Evolutionary conservation across 441 rosid genomes (phyloP), one percentile per base, ranked within the genome.

Genomic region (Mallotus repandus): DNA sequence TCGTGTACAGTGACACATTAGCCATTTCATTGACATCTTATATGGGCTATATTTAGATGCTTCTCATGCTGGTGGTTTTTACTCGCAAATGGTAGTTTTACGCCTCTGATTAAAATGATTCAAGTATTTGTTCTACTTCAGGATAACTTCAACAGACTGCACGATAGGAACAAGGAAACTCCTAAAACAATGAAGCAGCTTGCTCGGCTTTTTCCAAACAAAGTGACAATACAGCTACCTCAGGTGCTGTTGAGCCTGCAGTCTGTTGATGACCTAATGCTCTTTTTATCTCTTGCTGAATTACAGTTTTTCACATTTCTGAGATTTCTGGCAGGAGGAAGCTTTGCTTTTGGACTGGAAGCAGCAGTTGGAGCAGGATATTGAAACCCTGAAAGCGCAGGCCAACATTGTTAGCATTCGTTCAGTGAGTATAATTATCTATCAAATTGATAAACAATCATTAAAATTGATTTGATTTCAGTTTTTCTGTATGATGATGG

Each of bases 221-320:
- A 94, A 93, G 91, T 96, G 74, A 78, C 89, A n/a, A 86, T 96
- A 81, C 99, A 96, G 82, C 77, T 91, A 66, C 99, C 99, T 85
- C 98, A 94, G 98, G 99, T 96, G 55, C 63, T 67, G 69, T 60
- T 38, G 41, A 38, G 49, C 68, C 25, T 52, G 59, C 21, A 18
- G 48, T 77, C 41, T 3, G 10, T 69, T 64, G 63, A 22, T 71
- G 55, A 52, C 45, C 16, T 19, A 32, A 22, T 38, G 65, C 5
- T 63, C 53, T 57, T 65, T 7, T 59, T 38, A 63, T 4, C 60
- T 55, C 32, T 11, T 3, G 21, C 52, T 71, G 53, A 50, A 57
- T 21, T 76, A 29, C 63, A 57, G 60, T 64, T 55, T 56, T 75
- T 83, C 68, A 79, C 74, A 74, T 77, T 66, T 84, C 52, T 72